Conservation (phyloP, 768 basidiomycete species). For the Tulasnella calospora region DNA sequence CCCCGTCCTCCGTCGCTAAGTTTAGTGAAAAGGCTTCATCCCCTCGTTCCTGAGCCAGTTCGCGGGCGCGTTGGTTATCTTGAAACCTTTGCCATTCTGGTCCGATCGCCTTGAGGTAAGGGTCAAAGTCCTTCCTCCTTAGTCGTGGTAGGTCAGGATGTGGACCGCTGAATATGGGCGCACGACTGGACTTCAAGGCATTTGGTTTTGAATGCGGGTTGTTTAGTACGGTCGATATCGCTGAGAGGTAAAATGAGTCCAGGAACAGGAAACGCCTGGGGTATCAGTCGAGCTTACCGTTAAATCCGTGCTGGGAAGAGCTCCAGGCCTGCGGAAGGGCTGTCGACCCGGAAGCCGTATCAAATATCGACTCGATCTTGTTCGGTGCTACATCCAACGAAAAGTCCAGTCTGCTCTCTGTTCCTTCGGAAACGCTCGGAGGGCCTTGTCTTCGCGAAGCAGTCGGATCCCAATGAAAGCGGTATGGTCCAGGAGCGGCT, state of each 20-base stretch:
- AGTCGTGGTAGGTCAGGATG: conserved; percentile 77
- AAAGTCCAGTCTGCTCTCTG: conserved; percentile 21
- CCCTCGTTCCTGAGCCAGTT: conserved; percentile 15
- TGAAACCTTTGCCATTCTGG: conserved; percentile 77
- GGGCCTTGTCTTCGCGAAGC: conserved; percentile 17
- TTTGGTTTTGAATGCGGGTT: conserved; percentile 80
- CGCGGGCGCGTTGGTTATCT: conserved; percentile 14
- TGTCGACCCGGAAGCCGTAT: conserved; percentile 19
- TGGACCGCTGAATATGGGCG: conserved; percentile 63
- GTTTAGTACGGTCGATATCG: conserved; percentile 89
- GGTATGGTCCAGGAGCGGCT: conserved; percentile 25
- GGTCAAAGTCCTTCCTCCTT: conserved; percentile 74
- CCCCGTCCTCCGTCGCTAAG: neutral
- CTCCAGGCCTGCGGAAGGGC: conserved; percentile 28
- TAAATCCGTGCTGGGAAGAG: conserved; percentile 64
- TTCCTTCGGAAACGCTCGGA: conserved; percentile 27
- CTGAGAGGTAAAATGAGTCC: conserved; percentile 41
- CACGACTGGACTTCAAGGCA: conserved; percentile 78
- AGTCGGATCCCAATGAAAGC: conserved; percentile 28
- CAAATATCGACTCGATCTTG: conserved; percentile 16
- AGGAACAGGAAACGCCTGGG: neutral
- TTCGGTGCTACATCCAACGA: neutral
- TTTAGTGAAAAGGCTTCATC: neutral
- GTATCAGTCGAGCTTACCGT: conserved; percentile 50
- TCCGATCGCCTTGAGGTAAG: conserved; percentile 65